Evolutionary conservation across 257 asterid genomes (phyloP), one percentile per base, ranked within the genome.

Genomic region (Echium plantagineum): DNA sequence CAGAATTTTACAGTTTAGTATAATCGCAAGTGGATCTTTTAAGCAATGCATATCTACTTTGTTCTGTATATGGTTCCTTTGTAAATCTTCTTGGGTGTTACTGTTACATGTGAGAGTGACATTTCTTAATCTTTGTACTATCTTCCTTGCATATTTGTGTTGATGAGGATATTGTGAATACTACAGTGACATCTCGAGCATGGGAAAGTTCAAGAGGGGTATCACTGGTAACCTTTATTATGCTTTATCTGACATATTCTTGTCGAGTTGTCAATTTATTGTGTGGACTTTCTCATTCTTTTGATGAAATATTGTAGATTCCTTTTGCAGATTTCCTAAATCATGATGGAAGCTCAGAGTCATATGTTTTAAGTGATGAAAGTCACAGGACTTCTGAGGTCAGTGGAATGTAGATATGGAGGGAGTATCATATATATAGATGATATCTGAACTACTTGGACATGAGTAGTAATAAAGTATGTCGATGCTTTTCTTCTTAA

Each of bases 301-400:
- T 30, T 48, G 15, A n/a, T 62, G 7, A 31, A 56, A 53, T 35
- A 10, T 30, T 71, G 30, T 69, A 81, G 86, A 85, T 90, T 61
- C 98, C 98, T 31, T 87, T 87, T 73, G 94, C 90, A 53, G 98
- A 90, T 78, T 83, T 90, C 69, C 58, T 79, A 17, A 90, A 90
- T 61, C 98, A 90, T 46, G 86, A 73, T 67, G 81, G 85, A 63
- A 52, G 61, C 64, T 87, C 94, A 18, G 87, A 76, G 55, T 58
- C 94, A 9, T 76, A 60, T 68, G 80, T 79, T 64, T 60, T 81
- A 77, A 63, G 80, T 55, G 75, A 85, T 61, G 94, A 85, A 64
- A 64, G 64, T 62, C 66, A 48, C 19, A 17, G n/a, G 13, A 22
- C 16, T 21, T 49, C 57, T 26, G 18, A 16, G 51, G 52, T 49